phyloP scores from a whole-genome alignment of 2,329 filamentous ascomycete genomes.

The Penicillium sp. region DNA sequence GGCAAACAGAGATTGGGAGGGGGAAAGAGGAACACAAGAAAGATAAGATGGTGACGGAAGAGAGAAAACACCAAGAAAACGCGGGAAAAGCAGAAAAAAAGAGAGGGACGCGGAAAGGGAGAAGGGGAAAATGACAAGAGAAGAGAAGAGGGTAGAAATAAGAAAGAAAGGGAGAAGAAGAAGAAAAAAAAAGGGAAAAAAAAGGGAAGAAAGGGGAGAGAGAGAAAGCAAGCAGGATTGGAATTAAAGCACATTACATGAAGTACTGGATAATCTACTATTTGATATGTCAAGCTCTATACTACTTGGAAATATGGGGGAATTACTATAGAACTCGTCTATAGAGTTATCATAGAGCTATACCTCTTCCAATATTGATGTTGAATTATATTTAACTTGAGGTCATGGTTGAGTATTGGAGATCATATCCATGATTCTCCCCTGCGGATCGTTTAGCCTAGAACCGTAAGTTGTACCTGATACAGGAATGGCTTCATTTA shows the following conservation, averaged over 20 bases:
- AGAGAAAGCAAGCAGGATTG: slow-evolving; percentile 27
- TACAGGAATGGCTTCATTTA: neutral
- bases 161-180: slow-evolving; percentile 10
- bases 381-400: neutral
- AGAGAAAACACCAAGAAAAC: slow-evolving; percentile 13
- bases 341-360: neutral
- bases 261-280: neutral
- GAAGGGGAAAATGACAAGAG: slow-evolving; percentile 13
- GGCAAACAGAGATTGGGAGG: slow-evolving; percentile 7
- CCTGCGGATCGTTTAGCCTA: neutral
- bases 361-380: neutral
- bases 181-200: slow-evolving; percentile 11
- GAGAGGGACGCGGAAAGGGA: slow-evolving; percentile 12
- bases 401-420: slow-evolving; percentile 1
- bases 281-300: slow-evolving; percentile 7
- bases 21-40: slow-evolving; percentile 9
- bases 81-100: slow-evolving; percentile 15
- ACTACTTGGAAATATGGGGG: neutral
- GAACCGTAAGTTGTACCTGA: slow-evolving; percentile 2
- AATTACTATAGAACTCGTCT: neutral
- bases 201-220: slow-evolving; percentile 29
- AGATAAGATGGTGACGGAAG: slow-evolving; percentile 10
- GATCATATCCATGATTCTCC: neutral
- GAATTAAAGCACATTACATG: slow-evolving; percentile 8
- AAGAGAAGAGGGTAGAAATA: slow-evolving; percentile 13